phyloP scores from a whole-genome alignment of 2,329 filamentous ascomycete species.

The Plenodomus biglobosus region DNA sequence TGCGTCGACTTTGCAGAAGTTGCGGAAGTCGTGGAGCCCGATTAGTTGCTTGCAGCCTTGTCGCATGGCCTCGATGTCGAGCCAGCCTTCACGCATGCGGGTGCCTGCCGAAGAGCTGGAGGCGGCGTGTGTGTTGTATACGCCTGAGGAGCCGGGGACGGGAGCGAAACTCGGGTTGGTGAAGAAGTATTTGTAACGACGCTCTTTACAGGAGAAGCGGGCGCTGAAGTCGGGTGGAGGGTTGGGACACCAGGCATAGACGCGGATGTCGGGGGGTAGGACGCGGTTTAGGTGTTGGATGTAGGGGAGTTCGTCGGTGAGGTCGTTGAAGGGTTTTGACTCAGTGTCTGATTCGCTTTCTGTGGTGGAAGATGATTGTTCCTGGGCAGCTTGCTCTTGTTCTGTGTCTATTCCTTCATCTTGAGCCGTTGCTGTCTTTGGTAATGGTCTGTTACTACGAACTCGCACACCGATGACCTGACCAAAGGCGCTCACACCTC shows the following conservation, averaged over 20 bases:
- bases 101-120: background rate
- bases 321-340: constrained; percentile 59
- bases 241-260: constrained; percentile 89
- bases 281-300: constrained; percentile 80
- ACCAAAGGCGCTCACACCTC: constrained; percentile 93
- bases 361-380: background rate
- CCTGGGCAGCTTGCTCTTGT: background rate
- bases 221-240: constrained; percentile 82
- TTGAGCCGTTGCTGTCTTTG: constrained; percentile 12
- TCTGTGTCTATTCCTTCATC: constrained; percentile 4
- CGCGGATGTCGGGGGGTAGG: constrained; percentile 83
- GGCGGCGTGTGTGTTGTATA: constrained; percentile 46
- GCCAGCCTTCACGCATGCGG: constrained; percentile 61
- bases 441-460: constrained; percentile 72
- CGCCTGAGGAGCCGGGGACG: constrained; percentile 57
- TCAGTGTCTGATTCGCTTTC: constrained; percentile 18
- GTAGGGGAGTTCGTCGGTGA: constrained; percentile 82
- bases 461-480: constrained; percentile 87
- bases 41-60: constrained; percentile 75
- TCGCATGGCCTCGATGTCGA: constrained; percentile 71
- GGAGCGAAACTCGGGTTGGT: constrained; percentile 87
- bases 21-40: constrained; percentile 90
- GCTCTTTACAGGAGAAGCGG: constrained; percentile 87
- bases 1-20: constrained; percentile 92
- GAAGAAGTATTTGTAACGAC: constrained; percentile 96